Percentiles rank a stretch among this genome's conserved stretches.
Conservation (phyloP, 345 rosid genomes). For the Pistacia vera region DNA sequence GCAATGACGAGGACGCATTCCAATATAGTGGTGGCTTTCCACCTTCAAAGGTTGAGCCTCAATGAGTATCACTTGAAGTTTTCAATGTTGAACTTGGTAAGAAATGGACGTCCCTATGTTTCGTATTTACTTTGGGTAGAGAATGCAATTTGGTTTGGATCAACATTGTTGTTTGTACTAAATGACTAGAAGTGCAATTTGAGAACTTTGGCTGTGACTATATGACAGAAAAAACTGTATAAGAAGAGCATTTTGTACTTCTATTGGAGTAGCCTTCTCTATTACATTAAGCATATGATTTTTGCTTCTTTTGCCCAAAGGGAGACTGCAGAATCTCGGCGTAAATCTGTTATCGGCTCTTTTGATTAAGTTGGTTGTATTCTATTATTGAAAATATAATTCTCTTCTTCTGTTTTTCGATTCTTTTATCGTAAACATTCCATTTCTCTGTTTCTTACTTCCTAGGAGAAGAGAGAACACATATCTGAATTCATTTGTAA, state of each 20-base stretch:
- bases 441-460: neutral
- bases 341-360: neutral
- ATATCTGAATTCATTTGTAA: neutral
- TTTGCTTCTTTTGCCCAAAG: neutral
- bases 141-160: neutral
- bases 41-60: conserved; percentile 45
- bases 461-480: neutral
- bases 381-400: neutral
- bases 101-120: neutral
- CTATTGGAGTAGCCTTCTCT: too few relatives aligned
- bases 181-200: neutral
- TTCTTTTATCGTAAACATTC: neutral
- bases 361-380: neutral
- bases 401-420: neutral
- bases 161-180: neutral
- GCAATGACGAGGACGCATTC: neutral
- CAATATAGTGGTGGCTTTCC: conserved; percentile 20
- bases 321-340: neutral
- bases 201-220: neutral
- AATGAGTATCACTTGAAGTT: conserved; percentile 17
- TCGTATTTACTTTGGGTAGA: neutral
- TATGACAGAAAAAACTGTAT: neutral
- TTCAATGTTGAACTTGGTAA: neutral
- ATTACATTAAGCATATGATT: neutral
- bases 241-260: neutral